A percentile compares a stretch with the other conserved stretches of the same genome.
phyloP scores from a whole-genome alignment of 495 filamentous ascomycete genomes.

The Penicillium flavigenum region DNA sequence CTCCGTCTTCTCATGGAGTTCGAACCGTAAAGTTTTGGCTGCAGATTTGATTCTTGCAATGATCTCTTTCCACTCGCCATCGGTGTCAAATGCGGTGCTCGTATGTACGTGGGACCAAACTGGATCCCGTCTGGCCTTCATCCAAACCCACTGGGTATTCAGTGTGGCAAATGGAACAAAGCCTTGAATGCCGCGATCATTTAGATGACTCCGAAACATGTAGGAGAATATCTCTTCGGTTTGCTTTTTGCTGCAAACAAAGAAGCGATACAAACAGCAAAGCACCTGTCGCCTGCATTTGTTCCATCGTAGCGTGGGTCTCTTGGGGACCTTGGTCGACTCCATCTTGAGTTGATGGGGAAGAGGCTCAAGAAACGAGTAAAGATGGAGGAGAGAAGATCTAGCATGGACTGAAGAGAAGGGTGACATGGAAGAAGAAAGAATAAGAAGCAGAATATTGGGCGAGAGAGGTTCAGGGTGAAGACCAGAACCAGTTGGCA shows the following conservation, averaged over 20 bases:
- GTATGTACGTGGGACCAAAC: slow-evolving; percentile 29
- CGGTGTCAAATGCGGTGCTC: slow-evolving; percentile 14
- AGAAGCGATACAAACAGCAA: slow-evolving; percentile 35
- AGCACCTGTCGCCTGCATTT: slow-evolving; percentile 23
- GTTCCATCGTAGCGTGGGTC: slow-evolving; percentile 20
- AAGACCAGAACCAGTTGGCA: not conserved
- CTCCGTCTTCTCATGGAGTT: slow-evolving; percentile 10
- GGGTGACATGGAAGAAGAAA: not conserved
- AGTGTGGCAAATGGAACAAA: slow-evolving; percentile 13
- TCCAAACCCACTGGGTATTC: slow-evolving; percentile 25
- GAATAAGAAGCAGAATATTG: not conserved
- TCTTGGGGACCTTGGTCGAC: not conserved
- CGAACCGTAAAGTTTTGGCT: slow-evolving; percentile 14
- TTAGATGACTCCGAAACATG: slow-evolving; percentile 21
- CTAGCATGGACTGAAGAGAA: not conserved
- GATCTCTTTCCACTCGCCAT: slow-evolving; percentile 19
- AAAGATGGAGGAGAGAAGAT: not conserved
- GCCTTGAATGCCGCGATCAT: slow-evolving; percentile 19
- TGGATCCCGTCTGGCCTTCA: slow-evolving; percentile 12
- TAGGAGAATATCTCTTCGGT: slow-evolving; percentile 27
- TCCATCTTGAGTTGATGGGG: not conserved
- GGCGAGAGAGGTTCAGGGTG: not conserved
- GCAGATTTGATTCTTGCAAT: slow-evolving; percentile 21
- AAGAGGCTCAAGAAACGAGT: too few species aligned
- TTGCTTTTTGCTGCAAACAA: not conserved